These are phyloP conservation scores for Casuarina glauca DNA, from an alignment of 306 rosid species.

Conservation along the genomic window DNA sequence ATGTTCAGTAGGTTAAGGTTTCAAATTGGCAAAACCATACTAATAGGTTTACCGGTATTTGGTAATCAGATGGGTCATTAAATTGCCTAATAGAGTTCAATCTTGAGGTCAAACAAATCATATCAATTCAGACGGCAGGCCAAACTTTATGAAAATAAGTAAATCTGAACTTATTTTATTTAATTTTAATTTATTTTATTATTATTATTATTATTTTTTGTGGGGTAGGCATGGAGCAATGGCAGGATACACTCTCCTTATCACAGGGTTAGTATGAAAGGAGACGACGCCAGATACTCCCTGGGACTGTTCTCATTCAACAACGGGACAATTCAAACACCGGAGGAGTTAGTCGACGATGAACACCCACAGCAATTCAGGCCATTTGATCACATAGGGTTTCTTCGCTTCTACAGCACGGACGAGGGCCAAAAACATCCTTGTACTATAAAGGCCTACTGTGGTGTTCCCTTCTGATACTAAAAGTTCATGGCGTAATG, in stretches of 20 bases:
- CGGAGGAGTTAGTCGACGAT: not conserved
- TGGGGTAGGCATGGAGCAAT: not conserved
- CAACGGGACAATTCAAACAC: not conserved
- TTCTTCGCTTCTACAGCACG: not conserved
- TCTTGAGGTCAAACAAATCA: too few relatives aligned
- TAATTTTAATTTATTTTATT: too few relatives aligned
- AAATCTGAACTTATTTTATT: not conserved
- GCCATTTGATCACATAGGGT: not conserved
- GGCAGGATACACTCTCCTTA: not conserved
- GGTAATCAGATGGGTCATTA: too few relatives aligned
- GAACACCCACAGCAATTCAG: not conserved
- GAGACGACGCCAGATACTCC: not conserved
- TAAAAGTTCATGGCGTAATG: too few relatives aligned
- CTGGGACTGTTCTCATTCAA: not conserved
- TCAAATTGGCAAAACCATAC: too few relatives aligned
- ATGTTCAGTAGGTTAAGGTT: not conserved
- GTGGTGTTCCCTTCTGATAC: not conserved
- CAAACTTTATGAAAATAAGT: not conserved
- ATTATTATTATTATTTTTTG: not conserved
- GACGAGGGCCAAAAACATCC: not conserved
- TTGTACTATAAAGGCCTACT: not conserved
- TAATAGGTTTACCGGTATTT: too few relatives aligned
- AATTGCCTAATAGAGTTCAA: too few relatives aligned
- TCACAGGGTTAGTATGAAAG: not conserved
- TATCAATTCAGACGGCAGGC: too few relatives aligned